These are phyloP conservation scores for Chlorella sorokiniana DNA, from an alignment of 139 green algal species.

Conservation along the genomic window DNA sequence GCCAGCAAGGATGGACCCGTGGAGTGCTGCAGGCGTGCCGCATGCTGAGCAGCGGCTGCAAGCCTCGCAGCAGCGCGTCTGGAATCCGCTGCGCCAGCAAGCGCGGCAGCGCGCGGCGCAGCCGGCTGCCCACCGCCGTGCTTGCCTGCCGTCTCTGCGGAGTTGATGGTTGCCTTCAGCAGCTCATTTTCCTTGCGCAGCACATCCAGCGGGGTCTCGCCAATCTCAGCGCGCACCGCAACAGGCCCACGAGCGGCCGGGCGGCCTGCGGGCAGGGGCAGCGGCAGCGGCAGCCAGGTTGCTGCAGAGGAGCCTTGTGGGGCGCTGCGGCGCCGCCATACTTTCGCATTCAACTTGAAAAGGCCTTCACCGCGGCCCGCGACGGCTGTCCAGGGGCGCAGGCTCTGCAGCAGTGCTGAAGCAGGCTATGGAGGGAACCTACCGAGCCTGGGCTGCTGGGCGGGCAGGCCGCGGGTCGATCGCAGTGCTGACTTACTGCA, in stretches of 20 bases:
- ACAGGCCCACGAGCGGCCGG: neutral
- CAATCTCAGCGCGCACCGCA: neutral
- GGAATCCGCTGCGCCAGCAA: too few species aligned
- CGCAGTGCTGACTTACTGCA: slow-evolving; percentile 2
- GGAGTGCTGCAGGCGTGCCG: too few species aligned
- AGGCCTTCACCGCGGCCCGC: neutral
- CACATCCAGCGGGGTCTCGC: slow-evolving; percentile 61
- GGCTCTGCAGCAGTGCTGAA: slow-evolving; percentile 7
- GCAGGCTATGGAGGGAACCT: neutral
- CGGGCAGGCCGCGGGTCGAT: neutral
- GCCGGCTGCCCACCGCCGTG: slow-evolving; percentile 8
- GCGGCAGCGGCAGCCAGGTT: neutral
- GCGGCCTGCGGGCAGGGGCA: neutral
- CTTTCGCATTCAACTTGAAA: neutral
- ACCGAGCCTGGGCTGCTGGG: neutral
- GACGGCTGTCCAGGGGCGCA: neutral
- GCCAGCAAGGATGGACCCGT: too few species aligned
- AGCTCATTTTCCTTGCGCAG: slow-evolving; percentile 79
- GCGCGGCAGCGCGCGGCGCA: too few species aligned
- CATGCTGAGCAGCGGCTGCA: too few species aligned
- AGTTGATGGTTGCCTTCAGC: slow-evolving; percentile 65
- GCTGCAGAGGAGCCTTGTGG: neutral
- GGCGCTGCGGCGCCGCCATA: neutral
- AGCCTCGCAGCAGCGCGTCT: too few species aligned
- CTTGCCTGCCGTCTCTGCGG: slow-evolving; percentile 35